These are phyloP conservation scores for Backusella liffmaniae DNA, from an alignment of 192 early-diverging fungal species.

Conservation along the genomic window DNA sequence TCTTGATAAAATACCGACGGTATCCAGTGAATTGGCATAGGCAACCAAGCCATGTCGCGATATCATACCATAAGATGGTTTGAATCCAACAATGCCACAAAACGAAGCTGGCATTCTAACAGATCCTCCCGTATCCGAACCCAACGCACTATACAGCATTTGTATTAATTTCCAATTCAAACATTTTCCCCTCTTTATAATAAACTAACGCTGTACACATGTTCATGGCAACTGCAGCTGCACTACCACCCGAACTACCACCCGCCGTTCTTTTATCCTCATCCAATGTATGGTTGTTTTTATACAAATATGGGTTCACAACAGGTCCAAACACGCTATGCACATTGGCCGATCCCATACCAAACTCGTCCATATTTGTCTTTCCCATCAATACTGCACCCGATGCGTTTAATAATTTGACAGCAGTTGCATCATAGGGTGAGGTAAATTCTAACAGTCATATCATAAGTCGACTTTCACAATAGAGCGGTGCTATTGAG, in stretches of 20 bases:
- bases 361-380: constrained; percentile 96
- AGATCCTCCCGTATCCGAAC: constrained; percentile 95
- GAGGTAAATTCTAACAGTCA: constrained; percentile 53
- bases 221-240: constrained; percentile 82
- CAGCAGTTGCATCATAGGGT: constrained; percentile 75
- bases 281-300: neutral
- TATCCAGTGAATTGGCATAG: constrained; percentile 87
- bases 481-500: no score
- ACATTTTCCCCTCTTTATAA: neutral
- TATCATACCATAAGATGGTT: constrained; percentile 86
- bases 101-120: constrained; percentile 92
- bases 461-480: no score
- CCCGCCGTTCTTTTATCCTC: constrained; percentile 59
- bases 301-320: constrained; percentile 33
- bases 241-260: constrained; percentile 91
- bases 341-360: constrained; percentile 77
- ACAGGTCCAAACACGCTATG: constrained; percentile 45
- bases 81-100: constrained; percentile 91
- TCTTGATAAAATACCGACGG: constrained; percentile 77
- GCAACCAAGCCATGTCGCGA: constrained; percentile 84
- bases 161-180: neutral
- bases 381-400: constrained; percentile 77
- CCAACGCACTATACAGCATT: constrained; percentile 60
- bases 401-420: constrained; percentile 53
- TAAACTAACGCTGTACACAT: constrained; percentile 70